These are phyloP conservation scores for Aphanocladium album DNA, from an alignment of 2,329 filamentous ascomycete genomes.

Conservation along the genomic window DNA sequence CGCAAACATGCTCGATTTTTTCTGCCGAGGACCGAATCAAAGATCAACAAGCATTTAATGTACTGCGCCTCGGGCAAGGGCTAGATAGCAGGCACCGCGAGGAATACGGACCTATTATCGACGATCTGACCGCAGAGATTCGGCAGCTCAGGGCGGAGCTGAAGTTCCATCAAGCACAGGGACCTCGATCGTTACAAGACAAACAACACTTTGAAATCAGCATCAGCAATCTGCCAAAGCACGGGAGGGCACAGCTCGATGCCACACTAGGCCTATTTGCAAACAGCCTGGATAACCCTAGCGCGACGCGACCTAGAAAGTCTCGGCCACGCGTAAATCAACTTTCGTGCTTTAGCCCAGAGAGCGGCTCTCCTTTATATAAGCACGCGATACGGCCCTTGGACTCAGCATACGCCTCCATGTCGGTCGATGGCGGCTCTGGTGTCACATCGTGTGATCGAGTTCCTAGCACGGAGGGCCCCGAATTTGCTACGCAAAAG, in stretches of 20 bases:
- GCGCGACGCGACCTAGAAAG: background rate
- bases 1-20: background rate
- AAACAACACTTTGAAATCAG: background rate
- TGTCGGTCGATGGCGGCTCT: background rate
- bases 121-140: conserved; percentile 73
- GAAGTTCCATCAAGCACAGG: conserved; percentile 46
- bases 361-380: background rate
- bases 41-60: background rate
- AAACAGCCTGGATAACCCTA: background rate
- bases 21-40: background rate
- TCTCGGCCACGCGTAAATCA: background rate
- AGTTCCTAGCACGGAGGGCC: background rate
- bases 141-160: conserved; percentile 64
- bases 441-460: background rate
- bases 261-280: background rate
- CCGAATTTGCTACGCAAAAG: background rate
- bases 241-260: background rate
- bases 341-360: background rate
- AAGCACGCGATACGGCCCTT: background rate
- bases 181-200: background rate
- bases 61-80: background rate
- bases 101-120: conserved; percentile 69
- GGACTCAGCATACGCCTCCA: background rate
- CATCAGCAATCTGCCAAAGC: background rate
- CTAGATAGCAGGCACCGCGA: conserved; percentile 51